Conservation (phyloP, 768 basidiomycete species). For the Tulasnella sp. region DNA sequence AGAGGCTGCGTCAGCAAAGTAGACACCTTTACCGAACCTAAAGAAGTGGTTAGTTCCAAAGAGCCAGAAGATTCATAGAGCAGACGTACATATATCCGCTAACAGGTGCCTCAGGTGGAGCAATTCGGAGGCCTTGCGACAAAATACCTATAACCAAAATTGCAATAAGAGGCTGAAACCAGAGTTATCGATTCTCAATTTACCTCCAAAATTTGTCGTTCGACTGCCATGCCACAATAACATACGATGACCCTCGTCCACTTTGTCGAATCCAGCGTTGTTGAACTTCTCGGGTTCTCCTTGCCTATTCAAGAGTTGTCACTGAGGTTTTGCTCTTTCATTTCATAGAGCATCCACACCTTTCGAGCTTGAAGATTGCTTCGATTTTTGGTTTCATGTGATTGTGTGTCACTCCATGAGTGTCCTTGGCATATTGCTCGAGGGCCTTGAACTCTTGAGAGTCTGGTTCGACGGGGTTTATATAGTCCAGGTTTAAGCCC, state of each 20-base stretch:
- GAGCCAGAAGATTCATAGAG: constrained; percentile 17
- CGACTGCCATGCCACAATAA: constrained; percentile 53
- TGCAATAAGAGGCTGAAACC: neutral
- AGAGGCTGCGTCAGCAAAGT: constrained; percentile 42
- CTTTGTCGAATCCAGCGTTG: constrained; percentile 33
- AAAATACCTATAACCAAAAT: constrained; percentile 34
- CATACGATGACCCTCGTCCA: constrained; percentile 38
- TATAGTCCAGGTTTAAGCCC: constrained; percentile 38
- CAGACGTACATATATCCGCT: constrained; percentile 24
- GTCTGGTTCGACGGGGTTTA: constrained; percentile 33
- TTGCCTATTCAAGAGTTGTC: constrained; percentile 22
- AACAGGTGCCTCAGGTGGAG: constrained; percentile 41
- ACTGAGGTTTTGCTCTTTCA: neutral
- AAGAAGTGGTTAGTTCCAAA: too few species aligned
- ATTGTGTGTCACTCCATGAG: constrained; percentile 44
- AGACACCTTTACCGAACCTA: constrained; percentile 57
- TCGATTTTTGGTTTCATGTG: constrained; percentile 31
- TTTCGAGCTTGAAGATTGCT: constrained; percentile 43
- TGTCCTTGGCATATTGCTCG: constrained; percentile 37
- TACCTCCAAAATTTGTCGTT: constrained; percentile 44
- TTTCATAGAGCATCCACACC: constrained; percentile 25
- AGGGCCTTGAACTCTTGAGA: constrained; percentile 39
- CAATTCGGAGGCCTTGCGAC: constrained; percentile 49
- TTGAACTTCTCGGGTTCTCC: constrained; percentile 32
- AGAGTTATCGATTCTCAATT: neutral